Base-by-base conservation (phyloP, 139 green algal genomes). In the Trebouxia sp. region DNA sequence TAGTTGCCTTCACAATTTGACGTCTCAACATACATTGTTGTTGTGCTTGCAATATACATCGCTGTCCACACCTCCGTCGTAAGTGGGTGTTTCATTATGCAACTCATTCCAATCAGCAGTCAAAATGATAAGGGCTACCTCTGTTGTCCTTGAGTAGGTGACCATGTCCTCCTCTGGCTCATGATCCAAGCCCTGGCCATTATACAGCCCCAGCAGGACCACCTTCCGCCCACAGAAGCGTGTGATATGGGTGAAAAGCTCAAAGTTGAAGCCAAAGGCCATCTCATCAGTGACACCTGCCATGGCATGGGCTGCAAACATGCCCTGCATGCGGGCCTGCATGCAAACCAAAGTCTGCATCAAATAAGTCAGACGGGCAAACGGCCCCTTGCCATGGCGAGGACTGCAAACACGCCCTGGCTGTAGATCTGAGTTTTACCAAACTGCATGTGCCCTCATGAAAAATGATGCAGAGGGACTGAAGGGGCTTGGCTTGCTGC, bases 171-270 rank as follows among this genome's bases (percentile, higher is more conserved):
- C 24, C 0, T 47, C 81, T 0, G 84, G 82, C 80, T 94, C 87
- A 0, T 75, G 32, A n/a, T 94, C 85, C 50, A 98, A 79, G 39
- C 84, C 55, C 82, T 98, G 94, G 14, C 90, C 94, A 82, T 97
- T 97, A 91, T 97, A 98, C 12, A 89, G 80, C 0, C 94, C 94
- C 67, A 98, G 80, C 51, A 98, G 86, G 30, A 98, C 89, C 10
- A 88, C 93, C 84, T 95, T 96, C 56, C 83, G 67, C n/a, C 91
- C 92, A 22, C 93, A 82, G 80, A 98, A 97, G 17, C 82, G 79
- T 0, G 94, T 98, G 1, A 89, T 89, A 74, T 98, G 94, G 9
- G 92, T 94, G 85, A 97, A 98, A 56, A 98, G 89, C 87, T 97
- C 94, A 55, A 97, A 95, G 0, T 85, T 88, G 70, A 97, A 90